A percentile compares a stretch with the other conserved stretches of the same genome.
Evolutionary conservation across 306 rosid species (phyloP).

Genomic region (Prinsepia uniflora): DNA sequence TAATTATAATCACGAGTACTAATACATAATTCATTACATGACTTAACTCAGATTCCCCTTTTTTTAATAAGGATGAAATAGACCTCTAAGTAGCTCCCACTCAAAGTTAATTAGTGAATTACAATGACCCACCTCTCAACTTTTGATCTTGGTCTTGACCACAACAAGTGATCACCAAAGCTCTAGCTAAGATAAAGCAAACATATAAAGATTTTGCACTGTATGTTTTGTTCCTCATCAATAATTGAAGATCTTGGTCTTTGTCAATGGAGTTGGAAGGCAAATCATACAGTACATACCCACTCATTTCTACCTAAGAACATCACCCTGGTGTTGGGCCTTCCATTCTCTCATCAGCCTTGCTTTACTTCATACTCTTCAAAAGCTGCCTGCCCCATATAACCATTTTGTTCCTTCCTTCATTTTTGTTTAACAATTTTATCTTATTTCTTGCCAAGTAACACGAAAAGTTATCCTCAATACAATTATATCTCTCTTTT

Average conservation of each 20-base stretch:
- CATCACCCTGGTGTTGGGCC: constrained; percentile 19
- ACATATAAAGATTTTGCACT: background rate
- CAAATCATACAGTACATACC: background rate
- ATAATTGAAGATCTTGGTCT: constrained; percentile 23
- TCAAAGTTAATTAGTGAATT: background rate
- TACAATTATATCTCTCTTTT: too few species aligned
- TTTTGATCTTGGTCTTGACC: constrained; percentile 8
- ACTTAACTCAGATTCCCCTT: background rate
- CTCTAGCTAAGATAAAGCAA: background rate
- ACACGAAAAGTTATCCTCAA: background rate
- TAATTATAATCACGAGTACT: too few species aligned
- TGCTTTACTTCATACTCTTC: constrained; percentile 16
- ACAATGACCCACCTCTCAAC: constrained; percentile 2
- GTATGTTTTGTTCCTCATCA: constrained; percentile 1
- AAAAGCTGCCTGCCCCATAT: constrained; percentile 4
- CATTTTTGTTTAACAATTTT: background rate
- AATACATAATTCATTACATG: too few species aligned
- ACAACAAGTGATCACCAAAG: background rate
- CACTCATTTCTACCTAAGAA: background rate
- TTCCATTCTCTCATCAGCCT: constrained; percentile 1
- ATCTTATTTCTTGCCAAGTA: background rate
- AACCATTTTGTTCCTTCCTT: constrained; percentile 14
- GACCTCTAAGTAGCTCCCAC: constrained; percentile 1
- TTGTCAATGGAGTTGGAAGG: constrained; percentile 16
- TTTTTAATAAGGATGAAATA: background rate